These are phyloP conservation scores for Solanum virginianum DNA, from an alignment of 257 asterid species.

Conservation along the genomic window DNA sequence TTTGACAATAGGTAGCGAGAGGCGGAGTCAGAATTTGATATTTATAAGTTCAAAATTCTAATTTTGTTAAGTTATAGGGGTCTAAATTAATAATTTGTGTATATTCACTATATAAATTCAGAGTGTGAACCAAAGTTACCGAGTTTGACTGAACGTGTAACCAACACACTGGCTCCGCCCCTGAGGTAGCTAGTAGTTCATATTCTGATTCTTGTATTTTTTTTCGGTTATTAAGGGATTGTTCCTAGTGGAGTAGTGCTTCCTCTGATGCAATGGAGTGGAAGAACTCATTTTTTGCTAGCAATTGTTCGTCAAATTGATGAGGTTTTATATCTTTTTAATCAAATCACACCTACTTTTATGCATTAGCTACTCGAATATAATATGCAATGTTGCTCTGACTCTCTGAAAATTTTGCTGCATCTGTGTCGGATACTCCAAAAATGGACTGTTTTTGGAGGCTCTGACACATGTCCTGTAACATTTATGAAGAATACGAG, in stretches of 20 bases:
- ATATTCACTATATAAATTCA: not conserved
- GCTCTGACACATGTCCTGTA: no score
- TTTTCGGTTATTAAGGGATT: conserved; percentile 44
- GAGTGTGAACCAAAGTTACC: not conserved
- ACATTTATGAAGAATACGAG: not conserved
- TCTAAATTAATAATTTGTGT: not conserved
- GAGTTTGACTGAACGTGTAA: not conserved
- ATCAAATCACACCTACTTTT: not conserved
- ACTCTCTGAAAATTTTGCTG: not conserved
- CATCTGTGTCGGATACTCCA: not conserved
- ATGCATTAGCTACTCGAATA: not conserved
- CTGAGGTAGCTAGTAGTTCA: not conserved
- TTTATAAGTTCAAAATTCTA: not conserved
- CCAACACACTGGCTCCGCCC: not conserved
- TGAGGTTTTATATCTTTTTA: conserved; percentile 32
- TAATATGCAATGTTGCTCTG: not conserved
- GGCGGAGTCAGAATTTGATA: not conserved
- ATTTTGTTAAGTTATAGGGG: not conserved
- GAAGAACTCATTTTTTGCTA: conserved; percentile 76
- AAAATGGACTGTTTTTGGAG: not conserved
- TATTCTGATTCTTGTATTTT: not conserved
- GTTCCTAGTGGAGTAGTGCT: conserved; percentile 79
- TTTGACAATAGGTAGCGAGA: not conserved
- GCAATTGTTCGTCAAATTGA: conserved; percentile 50
- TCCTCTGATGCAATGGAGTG: conserved; percentile 98